Evolutionary conservation across 441 rosid species (phyloP).

Genomic region (Aquilaria agallochum): DNA sequence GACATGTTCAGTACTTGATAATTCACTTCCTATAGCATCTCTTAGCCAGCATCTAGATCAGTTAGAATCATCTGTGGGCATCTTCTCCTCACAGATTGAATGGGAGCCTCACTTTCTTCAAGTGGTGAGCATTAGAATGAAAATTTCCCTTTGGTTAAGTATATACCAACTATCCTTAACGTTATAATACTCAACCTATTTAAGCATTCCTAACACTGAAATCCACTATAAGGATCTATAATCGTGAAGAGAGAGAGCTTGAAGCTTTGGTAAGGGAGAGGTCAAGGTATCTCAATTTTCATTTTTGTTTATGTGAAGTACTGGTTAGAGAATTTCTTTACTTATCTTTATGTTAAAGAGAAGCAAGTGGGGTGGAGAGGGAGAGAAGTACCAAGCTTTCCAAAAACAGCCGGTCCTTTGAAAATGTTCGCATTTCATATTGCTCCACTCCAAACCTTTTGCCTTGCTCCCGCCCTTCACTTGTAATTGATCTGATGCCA

Average conservation of each 20-base stretch:
- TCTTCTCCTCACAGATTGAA: conserved; percentile 42
- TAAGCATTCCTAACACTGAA: too few species aligned
- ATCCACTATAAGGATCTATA: too few species aligned
- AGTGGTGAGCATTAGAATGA: too few species aligned
- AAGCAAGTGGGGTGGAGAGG: not conserved
- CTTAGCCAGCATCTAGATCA: conserved; percentile 34
- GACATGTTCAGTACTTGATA: conserved; percentile 34
- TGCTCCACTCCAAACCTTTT: conserved; percentile 95
- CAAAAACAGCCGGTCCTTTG: conserved; percentile 61
- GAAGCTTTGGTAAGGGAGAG: too few species aligned
- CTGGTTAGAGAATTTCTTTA: too few species aligned
- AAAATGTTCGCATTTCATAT: conserved; percentile 91
- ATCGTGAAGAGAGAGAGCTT: too few species aligned
- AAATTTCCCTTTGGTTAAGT: too few species aligned
- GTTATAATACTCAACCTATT: too few species aligned
- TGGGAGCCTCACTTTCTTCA: not conserved
- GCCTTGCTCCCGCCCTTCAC: conserved; percentile 92
- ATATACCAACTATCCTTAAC: too few species aligned
- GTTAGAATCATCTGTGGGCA: conserved; percentile 37
- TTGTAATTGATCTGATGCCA: conserved; percentile 84
- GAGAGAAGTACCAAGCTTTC: conserved; percentile 77
- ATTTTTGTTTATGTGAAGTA: too few species aligned
- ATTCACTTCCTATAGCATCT: conserved; percentile 34
- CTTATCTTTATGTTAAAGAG: too few species aligned
- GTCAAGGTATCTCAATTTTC: too few species aligned